Base-by-base conservation (phyloP, 345 rosid genomes). In the Salix suchowensis region DNA sequence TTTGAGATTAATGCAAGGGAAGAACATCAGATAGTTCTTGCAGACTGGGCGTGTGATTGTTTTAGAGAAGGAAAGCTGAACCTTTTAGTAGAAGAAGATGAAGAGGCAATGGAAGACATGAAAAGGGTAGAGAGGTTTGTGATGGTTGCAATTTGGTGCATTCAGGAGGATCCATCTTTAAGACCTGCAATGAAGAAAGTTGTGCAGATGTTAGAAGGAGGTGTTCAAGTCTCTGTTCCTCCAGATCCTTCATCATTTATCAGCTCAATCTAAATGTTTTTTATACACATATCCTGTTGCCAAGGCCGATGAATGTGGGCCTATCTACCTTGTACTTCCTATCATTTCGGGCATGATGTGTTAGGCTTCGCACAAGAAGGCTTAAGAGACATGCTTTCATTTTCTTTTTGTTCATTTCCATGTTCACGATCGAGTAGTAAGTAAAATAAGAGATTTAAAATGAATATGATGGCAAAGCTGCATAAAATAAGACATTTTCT, bases 161-260 rank as follows among this genome's bases (percentile, higher is more conserved):
- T 74, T 46, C 71, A 66, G 71, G 77, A 65, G 13, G 71, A 74
- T 74, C 70, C 71, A 40, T 40, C 44, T 10, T 10, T 40, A 40
- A 40, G 44, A 10, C 44, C 44, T 40, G 13, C 13, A 40, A 40
- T 74, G 77, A 65, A 74, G 32, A 74, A 66, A 50, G 77, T 74
- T 13, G 39, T 32, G 40, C 71, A 48, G 67, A 78, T 71, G 84
- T 60, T 78, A 11, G 84, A 82, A 82, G 84, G 81, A 52, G 62
- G 65, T 6, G 65, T 70, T 74, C 74, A 72, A 34, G 80, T 76
- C 54, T n/a, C 75, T 8, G 7, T 21, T 75, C 84, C 84, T 46
- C 82, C 82, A 18, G 70, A 80, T 10, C 66, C 72, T 26, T 19
- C 32, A 58, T 75, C 81, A 72, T 80, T 74, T 67, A 40, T 76